Conservation (phyloP, 441 rosid species). For the Biscutella auriculata region DNA sequence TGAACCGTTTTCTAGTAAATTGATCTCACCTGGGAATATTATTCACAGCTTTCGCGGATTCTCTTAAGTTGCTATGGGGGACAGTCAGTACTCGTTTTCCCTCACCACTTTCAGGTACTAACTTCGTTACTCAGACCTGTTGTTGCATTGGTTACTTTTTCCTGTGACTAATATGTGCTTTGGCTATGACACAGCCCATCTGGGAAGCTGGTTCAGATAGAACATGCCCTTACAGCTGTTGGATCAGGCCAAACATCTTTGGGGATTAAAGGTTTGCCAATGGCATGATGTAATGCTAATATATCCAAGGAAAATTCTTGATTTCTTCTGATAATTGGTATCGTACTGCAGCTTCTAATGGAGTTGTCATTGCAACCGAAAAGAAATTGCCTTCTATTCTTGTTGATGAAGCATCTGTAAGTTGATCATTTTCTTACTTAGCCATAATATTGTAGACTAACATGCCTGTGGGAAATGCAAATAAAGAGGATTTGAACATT, state of each 20-base stretch:
- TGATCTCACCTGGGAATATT: not conserved
- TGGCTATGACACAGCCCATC: slow-evolving; percentile 51
- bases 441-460: not conserved
- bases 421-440: slow-evolving; percentile 12
- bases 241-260: slow-evolving; percentile 96
- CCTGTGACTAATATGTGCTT: not conserved
- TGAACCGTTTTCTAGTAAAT: not conserved
- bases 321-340: not conserved
- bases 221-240: slow-evolving; percentile 92
- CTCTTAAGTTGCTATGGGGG: slow-evolving; percentile 13
- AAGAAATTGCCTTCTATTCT: slow-evolving; percentile 86
- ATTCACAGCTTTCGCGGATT: not conserved
- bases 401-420: slow-evolving; percentile 84
- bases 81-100: slow-evolving; percentile 25
- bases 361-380: slow-evolving; percentile 91
- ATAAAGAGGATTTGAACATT: not conserved
- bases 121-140: not conserved
- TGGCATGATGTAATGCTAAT: not conserved
- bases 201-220: slow-evolving; percentile 99
- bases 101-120: slow-evolving; percentile 24
- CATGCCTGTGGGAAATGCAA: not conserved
- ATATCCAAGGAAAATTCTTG: not conserved
- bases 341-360: slow-evolving; percentile 66
- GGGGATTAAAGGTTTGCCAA: slow-evolving; percentile 70
- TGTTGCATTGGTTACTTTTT: not conserved